Base-by-base conservation (phyloP, 345 rosid genomes). In the Anacardium occidentale region DNA sequence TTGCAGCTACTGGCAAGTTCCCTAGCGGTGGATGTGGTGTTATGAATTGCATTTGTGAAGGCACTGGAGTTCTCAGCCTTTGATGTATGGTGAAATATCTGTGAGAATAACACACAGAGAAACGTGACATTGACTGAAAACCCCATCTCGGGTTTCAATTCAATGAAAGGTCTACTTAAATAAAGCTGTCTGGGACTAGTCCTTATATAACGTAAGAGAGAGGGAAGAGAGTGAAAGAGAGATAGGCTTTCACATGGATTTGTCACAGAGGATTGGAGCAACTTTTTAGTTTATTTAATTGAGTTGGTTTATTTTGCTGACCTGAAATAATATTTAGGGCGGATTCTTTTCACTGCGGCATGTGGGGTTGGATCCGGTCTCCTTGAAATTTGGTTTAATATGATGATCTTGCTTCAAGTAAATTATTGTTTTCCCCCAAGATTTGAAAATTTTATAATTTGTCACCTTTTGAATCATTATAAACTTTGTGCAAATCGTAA, bases 1-100 rank as follows among this genome's bases (percentile, higher is more conserved):
- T 89, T 78, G 76, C 93, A 89, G 45, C 69, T 75, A 0, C 81
- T 45, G n/a, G 70, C 78, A 5, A 73, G 68, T 13, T 62, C 76
- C 58, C 89, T 82, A 18, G 60, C 66, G 4, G 37, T 26, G 47
- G 18, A 22, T 20, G 14, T 48, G n/a, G 15, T 40, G 45, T 10
- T 60, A 11, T 40, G 48, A 26, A 24, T 67, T 15, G 13, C 53
- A 7, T 2, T 45, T 0, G n/a, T 9, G 68, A 40, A 42, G 45
- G 14, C 24, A 58, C 24, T 50, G 26, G 67, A 26, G 21, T n/a
- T 67, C 71, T 53, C 76, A 7, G 69, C 79, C 55, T 77, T 69
- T 34, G 81, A 65, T 58, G 62, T 42, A 22, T 22, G n/a, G 53
- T 29, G 61, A 62, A 60, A 6, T 0, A 62, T 58, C 58, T 72